Evolutionary conservation across 2,329 filamentous ascomycete genomes (phyloP), one percentile per base, ranked within the genome.

Genomic region (Neonectria magnoliae): DNA sequence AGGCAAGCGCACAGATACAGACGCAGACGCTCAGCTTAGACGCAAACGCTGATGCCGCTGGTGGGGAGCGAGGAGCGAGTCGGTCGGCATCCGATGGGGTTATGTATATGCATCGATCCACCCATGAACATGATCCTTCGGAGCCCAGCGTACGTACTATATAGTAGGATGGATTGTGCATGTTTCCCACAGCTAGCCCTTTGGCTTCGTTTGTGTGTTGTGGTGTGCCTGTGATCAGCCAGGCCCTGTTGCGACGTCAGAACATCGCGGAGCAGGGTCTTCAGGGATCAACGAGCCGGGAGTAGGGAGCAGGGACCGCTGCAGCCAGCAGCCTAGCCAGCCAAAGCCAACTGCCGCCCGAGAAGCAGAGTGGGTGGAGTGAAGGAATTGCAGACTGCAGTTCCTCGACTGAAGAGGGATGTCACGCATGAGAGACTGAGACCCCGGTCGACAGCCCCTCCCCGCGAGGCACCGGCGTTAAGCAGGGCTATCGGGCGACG

Each of bases 391-490:
- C 50, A 38, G 36, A 52, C 51, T 51, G 54, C 50, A 45, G 36
- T 62, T 55, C 27, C 48, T 51, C 31, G 33, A 57, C 44, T 51
- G 54, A 18, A 36, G 42, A 47, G 36, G 61, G 52, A 65, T 65
- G 62, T 62, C 62, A 65, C 62, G 62, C 62, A 65, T 65, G 53
- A 65, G 61, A 53, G 33, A 65, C 62, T 16, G 18, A 53, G 36
- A 58, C 62, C 62, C 62, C 29, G 31, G 53, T 22, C 31, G 31
- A 25, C 20, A 52, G 57, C 51, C 50, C 58, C 58, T 44, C 47
- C 48, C 36, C 51, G 50, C 56, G 55, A 64, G 58, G 62, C 57
- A 62, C 58, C 62, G 62, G 62, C 62, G 62, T 65, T 62, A 65
- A 65, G 58, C 58, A 62, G 62, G 62, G 51, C 53, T 47, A 51